A percentile compares a stretch with the other conserved stretches of the same genome.
These are phyloP conservation scores for Metschnikowia lunata DNA, from an alignment of 805 yeast genomes.

Conservation along the genomic window DNA sequence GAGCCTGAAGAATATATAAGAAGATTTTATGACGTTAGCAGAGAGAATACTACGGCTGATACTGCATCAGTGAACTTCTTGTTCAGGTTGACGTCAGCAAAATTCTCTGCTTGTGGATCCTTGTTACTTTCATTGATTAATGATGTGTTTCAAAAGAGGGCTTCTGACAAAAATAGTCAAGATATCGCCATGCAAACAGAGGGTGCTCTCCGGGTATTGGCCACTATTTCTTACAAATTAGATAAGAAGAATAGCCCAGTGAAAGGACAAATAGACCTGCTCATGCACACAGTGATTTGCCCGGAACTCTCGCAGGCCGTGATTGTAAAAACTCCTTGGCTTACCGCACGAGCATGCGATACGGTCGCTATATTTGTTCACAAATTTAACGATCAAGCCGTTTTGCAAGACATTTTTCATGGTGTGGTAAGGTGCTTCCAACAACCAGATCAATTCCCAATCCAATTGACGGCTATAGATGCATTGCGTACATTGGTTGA, in stretches of 20 bases:
- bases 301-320: constrained; percentile 37
- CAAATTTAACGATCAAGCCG: constrained; percentile 30
- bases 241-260: constrained; percentile 35
- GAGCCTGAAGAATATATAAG: constrained; percentile 44
- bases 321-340: constrained; percentile 32
- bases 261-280: constrained; percentile 35
- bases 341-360: constrained; percentile 45
- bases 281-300: constrained; percentile 34
- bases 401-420: constrained; percentile 38
- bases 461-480: constrained; percentile 49
- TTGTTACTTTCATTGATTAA: constrained; percentile 29
- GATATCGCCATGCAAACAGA: constrained; percentile 34
- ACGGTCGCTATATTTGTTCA: constrained; percentile 39
- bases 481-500: constrained; percentile 46
- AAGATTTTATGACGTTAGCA: constrained; percentile 42
- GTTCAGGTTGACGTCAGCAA: constrained; percentile 33
- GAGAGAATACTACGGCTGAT: constrained; percentile 46
- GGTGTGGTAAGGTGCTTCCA: constrained; percentile 40
- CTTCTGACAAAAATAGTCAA: constrained; percentile 23
- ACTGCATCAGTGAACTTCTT: constrained; percentile 47
- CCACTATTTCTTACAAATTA: constrained; percentile 38
- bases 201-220: constrained; percentile 40
- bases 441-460: constrained; percentile 42
- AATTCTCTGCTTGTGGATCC: constrained; percentile 36
- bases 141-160: constrained; percentile 33